Base-by-base conservation (phyloP, 768 basidiomycete genomes). In the Russula dissimulans region DNA sequence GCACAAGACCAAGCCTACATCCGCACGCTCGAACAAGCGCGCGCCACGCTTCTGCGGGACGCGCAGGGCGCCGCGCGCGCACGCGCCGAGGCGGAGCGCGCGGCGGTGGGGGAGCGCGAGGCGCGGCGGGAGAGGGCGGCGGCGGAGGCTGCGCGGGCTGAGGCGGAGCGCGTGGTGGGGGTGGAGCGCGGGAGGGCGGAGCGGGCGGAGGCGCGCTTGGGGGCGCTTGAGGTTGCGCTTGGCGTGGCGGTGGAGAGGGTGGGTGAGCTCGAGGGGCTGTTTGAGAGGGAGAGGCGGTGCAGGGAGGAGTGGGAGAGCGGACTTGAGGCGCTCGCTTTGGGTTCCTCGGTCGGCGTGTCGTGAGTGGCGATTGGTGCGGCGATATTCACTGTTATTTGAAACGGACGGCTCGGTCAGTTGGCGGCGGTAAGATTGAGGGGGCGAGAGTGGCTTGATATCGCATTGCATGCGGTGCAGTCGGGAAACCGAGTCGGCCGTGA, bases 261-360 rank as follows among this genome's bases (percentile, higher is more conserved):
- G 4, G 2, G 5, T 1, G 55, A 42, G 50, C 49, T 61, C 2
- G 60, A 57, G 49, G 39, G 17, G 1, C 31, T 4, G 0, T 44
- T 61, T 10, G 55, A 52, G 18, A 3, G 55, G 10, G 60, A 61
- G 38, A 31, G 39, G 55, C 45, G 22, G 31, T 1, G 49, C 3
- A 32, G 60, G 22, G 55, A 42, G 18, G 60, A 61, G 44, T 57
- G 44, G 55, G 60, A 57, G 55, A 29, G 43, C 2, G 50, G 60
- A 3, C 38, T 61, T 3, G 60, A 61, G 55, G 48, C 29, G 31
- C 55, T 61, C 50, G 60, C 54, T 41, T 49, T 55, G 32, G 54
- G 54, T 3, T 2, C 46, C 18, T 2, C 22, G 18, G 18, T 15
- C 46, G 31, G 22, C 22, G 22, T 26, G 22, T 26, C 22, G 22